phyloP scores from a whole-genome alignment of 768 basidiomycete species.

The Candolleomyces efflorescens region DNA sequence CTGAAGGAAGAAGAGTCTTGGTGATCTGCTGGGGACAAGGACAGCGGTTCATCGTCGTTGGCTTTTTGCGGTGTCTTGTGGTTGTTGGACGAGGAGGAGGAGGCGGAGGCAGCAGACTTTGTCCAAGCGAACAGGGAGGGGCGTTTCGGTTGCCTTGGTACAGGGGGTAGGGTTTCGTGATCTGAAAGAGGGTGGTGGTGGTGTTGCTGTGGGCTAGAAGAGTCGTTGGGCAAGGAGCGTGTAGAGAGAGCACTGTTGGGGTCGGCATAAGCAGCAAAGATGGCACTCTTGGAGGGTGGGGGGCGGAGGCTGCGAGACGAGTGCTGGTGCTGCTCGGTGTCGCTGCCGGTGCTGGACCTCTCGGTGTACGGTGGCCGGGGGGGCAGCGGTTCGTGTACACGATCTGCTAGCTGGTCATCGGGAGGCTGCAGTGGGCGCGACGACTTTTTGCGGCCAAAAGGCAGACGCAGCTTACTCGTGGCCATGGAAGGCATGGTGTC shows the following conservation, averaged over 20 bases:
- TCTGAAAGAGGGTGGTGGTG: slow-evolving; percentile 12
- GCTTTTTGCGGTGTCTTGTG: slow-evolving; percentile 15
- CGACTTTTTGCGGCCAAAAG: slow-evolving; percentile 36
- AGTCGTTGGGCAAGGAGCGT: slow-evolving; percentile 51
- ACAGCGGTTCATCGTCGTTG: slow-evolving; percentile 15
- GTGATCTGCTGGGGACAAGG: slow-evolving; percentile 13
- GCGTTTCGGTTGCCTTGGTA: slow-evolving; percentile 31
- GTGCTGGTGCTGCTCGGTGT: slow-evolving; percentile 42
- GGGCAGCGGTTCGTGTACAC: slow-evolving; percentile 6
- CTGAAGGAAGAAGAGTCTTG: slow-evolving; percentile 52
- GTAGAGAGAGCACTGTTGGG: slow-evolving; percentile 51
- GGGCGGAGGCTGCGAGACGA: slow-evolving; percentile 44
- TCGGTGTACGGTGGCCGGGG: slow-evolving; percentile 29
- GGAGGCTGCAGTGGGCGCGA: slow-evolving; percentile 6
- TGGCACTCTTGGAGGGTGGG: slow-evolving; percentile 59
- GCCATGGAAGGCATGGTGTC: slow-evolving; percentile 18
- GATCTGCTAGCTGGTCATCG: too few relatives aligned
- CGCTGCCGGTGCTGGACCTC: slow-evolving; percentile 32
- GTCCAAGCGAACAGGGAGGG: slow-evolving; percentile 31
- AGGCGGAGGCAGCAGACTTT: slow-evolving; percentile 24
- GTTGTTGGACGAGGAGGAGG: too few relatives aligned
- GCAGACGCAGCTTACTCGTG: slow-evolving; percentile 31
- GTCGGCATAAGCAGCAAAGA: slow-evolving; percentile 59
- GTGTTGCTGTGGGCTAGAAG: too few relatives aligned
- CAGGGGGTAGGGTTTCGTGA: slow-evolving; percentile 15